Evolutionary conservation across 305 asterid genomes (phyloP), one percentile per base, ranked within the genome.

Genomic region (Plantago coronopus): DNA sequence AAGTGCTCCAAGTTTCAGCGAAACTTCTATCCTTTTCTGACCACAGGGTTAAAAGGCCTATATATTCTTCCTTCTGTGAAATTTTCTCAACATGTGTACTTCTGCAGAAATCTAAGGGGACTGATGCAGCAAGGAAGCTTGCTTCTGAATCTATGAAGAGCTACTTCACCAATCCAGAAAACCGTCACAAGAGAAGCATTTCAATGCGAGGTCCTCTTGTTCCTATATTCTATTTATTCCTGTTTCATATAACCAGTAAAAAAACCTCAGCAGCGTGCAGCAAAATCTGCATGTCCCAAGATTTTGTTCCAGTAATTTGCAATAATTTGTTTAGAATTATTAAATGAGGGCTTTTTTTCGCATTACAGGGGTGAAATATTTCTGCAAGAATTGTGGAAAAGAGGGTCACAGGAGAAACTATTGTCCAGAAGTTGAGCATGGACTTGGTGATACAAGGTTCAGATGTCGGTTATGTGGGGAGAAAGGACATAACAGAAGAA

Each of bases 71-170:
- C 12, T 34, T 34, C 2, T 29, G 19, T 61, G 16, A 47, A 12
- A 2, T 18, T 23, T 22, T 20, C 7, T 57, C 17, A 20, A 44
- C 29, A n/a, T 55, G 25, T 40, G 59, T 37, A n/a, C 49, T 34
- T 51, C 12, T 66, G 62, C 78, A 89, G 99, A 89, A 78, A 79
- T 67, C 84, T 11, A 85, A 81, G 75, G 96, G 96, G 37, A 80
- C 96, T 31, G 81, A 82, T 61, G 83, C 80, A 58, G 96, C 99
- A 5, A 81, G 97, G 74, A 93, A 74, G 66, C 94, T 17, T 48
- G 95, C 97, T 54, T 93, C 99, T 6, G 97, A 89, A 67, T 16
- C 87, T 54, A 93, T 89, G 99, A 93, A 79, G 75, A 75, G 63
- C 50, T 89, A 78, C 78, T 93, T 93, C 71, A 59, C 85, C 7